Base-by-base conservation (phyloP, 805 yeast species). In the Metschnikowia lachancei region DNA sequence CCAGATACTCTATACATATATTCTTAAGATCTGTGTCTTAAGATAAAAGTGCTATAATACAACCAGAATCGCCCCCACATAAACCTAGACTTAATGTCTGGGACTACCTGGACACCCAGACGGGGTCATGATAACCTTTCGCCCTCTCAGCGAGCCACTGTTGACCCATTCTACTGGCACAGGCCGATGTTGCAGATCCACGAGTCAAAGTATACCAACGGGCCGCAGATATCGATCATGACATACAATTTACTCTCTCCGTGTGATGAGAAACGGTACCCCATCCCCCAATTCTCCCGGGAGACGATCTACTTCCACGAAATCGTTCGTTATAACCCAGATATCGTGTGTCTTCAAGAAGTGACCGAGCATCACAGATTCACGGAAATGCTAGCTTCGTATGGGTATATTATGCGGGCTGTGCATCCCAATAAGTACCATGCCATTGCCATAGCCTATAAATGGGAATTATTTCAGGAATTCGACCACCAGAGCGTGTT, bases 341-440 rank as follows among this genome's bases (percentile, higher is more conserved):
- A 45, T 14, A 39, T 45, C 14, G 41, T 39, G 5, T 45, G 48
- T n/a, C 44, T 39, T 20, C 48, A 45, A n/a, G 48, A 45, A 30
- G 36, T 45, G 13, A 13, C n/a, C 4, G 24, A 28, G 6, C 18
- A 32, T 2, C 11, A 5, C 11, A 14, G 10, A 14, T 35, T 39
- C 40, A 24, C 12, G 11, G 35, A 39, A 18, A 29, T 10, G 8
- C 30, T 45, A 16, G 43, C 36, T 9, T 9, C 14, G 13, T 39
- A 9, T 13, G 41, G 44, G 19, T 39, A 39, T 17, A 30, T 10
- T 19, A 17, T 36, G 34, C 39, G 40, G 10, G 31, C 20, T 10
- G 20, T 19, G 7, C 32, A 17, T 10, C 43, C 44, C 11, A 45
- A 45, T 31, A 13, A 39, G 18, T 29, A 13, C 24, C 47, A 44